A percentile compares a stretch with the other conserved stretches of the same genome.
These are phyloP conservation scores for Colletotrichum tropicicola DNA, from an alignment of 2,329 filamentous ascomycete genomes.

Conservation along the genomic window DNA sequence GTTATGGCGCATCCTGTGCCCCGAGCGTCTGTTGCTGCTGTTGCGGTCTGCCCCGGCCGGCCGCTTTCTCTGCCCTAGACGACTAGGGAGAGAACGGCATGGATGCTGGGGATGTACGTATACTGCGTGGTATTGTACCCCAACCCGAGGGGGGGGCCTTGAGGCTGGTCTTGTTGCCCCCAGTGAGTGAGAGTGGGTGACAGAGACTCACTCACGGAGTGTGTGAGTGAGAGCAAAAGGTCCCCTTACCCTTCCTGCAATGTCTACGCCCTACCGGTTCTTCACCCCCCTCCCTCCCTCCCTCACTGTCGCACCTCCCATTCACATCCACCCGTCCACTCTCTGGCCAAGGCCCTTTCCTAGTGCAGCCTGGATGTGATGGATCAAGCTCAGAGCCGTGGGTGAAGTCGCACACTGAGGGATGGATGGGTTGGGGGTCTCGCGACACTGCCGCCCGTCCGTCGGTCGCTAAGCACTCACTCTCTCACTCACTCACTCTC, in stretches of 20 bases:
- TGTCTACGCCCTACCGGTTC: neutral
- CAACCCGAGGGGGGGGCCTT: too few relatives aligned
- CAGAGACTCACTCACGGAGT: too few relatives aligned
- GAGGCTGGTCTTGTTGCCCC: too few relatives aligned
- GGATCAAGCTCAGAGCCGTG: neutral
- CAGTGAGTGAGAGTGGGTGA: too few relatives aligned
- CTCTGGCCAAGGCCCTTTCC: neutral
- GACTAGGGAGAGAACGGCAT: too few relatives aligned
- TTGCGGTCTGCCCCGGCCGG: neutral
- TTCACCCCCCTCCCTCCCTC: neutral
- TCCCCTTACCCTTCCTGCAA: slow-evolving; percentile 12
- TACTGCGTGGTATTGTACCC: too few relatives aligned
- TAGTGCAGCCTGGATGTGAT: neutral
- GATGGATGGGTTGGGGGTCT: neutral
- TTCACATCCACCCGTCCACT: neutral
- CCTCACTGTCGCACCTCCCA: slow-evolving; percentile 1
- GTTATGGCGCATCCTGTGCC: slow-evolving; percentile 31
- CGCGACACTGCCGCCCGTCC: neutral
- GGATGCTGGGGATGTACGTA: neutral
- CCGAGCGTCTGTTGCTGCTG: slow-evolving; percentile 1
- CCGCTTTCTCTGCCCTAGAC: too few relatives aligned
- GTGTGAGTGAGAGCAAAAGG: neutral
- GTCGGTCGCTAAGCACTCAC: neutral
- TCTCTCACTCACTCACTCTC: neutral
- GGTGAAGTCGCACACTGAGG: too few relatives aligned